phyloP scores from a whole-genome alignment of 306 rosid species.

The Ormosia semicastrata region DNA sequence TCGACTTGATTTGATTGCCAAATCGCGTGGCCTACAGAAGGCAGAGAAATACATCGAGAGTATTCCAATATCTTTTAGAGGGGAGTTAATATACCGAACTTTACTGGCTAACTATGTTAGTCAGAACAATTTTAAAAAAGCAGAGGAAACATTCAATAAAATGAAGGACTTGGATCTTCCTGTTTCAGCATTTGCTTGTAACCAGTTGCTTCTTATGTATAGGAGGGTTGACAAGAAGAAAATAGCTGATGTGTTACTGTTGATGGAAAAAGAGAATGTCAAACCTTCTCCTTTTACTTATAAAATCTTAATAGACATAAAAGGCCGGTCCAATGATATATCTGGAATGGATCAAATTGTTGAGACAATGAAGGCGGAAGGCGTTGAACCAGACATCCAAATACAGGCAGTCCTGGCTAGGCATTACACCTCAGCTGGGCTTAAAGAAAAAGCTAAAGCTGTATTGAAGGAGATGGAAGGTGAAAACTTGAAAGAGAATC shows the following conservation, averaged over 20 bases:
- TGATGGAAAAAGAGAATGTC: conserved; percentile 78
- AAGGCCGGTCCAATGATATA: conserved; percentile 61
- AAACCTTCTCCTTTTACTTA: conserved; percentile 59
- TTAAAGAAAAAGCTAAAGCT: conserved; percentile 59
- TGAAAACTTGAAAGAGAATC: conserved; percentile 37
- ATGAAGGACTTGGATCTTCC: conserved; percentile 70
- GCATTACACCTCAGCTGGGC: conserved; percentile 63
- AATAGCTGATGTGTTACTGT: conserved; percentile 57
- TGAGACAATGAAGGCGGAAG: conserved; percentile 74
- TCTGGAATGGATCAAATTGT: conserved; percentile 72
- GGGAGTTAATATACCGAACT: conserved; percentile 70
- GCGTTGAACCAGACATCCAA: conserved; percentile 45
- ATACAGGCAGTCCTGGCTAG: conserved; percentile 42
- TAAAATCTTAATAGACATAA: conserved; percentile 57
- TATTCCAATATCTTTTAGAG: conserved; percentile 68
- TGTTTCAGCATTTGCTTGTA: conserved; percentile 58
- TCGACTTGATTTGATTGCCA: conserved; percentile 75
- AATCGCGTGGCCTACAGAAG: conserved; percentile 52
- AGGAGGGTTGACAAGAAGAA: conserved; percentile 66
- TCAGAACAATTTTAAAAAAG: conserved; percentile 40
- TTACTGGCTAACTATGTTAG: conserved; percentile 55
- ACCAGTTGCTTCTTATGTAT: conserved; percentile 76
- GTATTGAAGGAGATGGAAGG: conserved; percentile 70
- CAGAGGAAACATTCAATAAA: conserved; percentile 71
- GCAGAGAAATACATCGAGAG: conserved; percentile 59